phyloP scores from a whole-genome alignment of 2,329 filamentous ascomycete species.

The Pseudogymnoascus sp. region DNA sequence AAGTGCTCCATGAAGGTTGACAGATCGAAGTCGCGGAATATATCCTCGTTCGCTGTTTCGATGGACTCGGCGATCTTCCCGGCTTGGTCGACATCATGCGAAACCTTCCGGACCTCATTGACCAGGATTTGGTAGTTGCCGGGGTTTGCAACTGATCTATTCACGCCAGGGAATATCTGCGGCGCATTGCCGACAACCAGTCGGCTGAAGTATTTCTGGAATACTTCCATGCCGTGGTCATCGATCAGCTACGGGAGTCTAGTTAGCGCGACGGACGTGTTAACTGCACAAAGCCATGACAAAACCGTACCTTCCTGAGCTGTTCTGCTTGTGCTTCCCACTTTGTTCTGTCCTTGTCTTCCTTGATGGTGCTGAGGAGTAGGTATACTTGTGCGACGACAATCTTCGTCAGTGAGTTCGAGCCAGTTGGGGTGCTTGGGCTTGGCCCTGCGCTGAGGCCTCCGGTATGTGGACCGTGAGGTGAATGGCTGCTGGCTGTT shows the following conservation, averaged over 20 bases:
- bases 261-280: constrained; percentile 10
- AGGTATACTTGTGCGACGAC: constrained; percentile 93
- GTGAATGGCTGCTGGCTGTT: constrained; percentile 30
- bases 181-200: constrained; percentile 84
- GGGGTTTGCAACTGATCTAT: constrained; percentile 64
- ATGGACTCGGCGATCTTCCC: constrained; percentile 89
- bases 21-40: constrained; percentile 95
- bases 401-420: constrained; percentile 75
- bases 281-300: constrained; percentile 8
- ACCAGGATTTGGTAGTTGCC: constrained; percentile 79
- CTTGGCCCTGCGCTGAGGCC: constrained; percentile 30
- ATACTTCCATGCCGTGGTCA: constrained; percentile 99
- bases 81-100: constrained; percentile 72
- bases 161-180: constrained; percentile 79
- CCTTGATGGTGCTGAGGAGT: constrained; percentile 86
- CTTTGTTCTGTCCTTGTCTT: constrained; percentile 83
- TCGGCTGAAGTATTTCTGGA: constrained; percentile 89
- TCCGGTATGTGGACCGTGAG: constrained; percentile 41
- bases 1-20: constrained; percentile 94
- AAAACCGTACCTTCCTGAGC: constrained; percentile 69
- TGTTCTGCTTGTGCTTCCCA: constrained; percentile 89
- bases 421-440: constrained; percentile 36
- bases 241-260: constrained; percentile 66
- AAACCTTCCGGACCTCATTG: constrained; percentile 79
- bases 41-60: constrained; percentile 81